phyloP scores from a whole-genome alignment of 306 rosid species.

The Lotus japonicus region DNA sequence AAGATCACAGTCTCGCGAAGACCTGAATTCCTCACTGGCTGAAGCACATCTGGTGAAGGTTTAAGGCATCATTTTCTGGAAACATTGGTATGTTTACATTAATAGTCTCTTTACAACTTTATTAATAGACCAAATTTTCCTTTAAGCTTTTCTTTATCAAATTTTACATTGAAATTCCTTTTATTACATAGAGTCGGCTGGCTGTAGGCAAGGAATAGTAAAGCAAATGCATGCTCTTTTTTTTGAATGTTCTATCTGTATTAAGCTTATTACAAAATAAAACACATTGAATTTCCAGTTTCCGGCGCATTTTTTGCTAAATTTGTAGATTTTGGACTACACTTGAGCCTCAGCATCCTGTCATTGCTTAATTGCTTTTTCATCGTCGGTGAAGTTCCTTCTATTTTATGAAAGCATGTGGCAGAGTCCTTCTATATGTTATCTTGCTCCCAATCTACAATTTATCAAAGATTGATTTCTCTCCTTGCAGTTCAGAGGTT shows the following conservation, averaged over 20 bases:
- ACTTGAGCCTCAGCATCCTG: background rate
- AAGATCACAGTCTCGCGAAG: constrained; percentile 97
- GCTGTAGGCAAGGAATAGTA: constrained; percentile 22
- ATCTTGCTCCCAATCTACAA: background rate
- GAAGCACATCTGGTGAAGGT: constrained; percentile 74
- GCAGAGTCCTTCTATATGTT: constrained; percentile 1
- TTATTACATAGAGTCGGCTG: constrained; percentile 20
- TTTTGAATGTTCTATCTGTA: constrained; percentile 5
- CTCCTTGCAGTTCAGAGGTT: constrained; percentile 20
- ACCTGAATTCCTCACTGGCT: constrained; percentile 63
- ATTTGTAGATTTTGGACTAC: constrained; percentile 13
- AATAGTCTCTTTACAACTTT: too few species aligned
- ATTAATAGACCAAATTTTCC: background rate
- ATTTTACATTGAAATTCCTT: constrained; percentile 29
- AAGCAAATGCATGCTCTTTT: constrained; percentile 6
- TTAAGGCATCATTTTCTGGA: constrained; percentile 35
- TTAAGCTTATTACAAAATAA: background rate
- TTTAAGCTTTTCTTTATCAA: constrained; percentile 9
- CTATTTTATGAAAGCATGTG: too few species aligned
- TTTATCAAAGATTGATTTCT: background rate
- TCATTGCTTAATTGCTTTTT: background rate
- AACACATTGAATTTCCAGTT: background rate
- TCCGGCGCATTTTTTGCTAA: background rate
- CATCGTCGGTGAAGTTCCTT: background rate
- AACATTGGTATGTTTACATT: constrained; percentile 41